Evolutionary conservation across 2,329 filamentous ascomycete species (phyloP), one percentile per base, ranked within the genome.

Genomic region (Clarireedia paspali): DNA sequence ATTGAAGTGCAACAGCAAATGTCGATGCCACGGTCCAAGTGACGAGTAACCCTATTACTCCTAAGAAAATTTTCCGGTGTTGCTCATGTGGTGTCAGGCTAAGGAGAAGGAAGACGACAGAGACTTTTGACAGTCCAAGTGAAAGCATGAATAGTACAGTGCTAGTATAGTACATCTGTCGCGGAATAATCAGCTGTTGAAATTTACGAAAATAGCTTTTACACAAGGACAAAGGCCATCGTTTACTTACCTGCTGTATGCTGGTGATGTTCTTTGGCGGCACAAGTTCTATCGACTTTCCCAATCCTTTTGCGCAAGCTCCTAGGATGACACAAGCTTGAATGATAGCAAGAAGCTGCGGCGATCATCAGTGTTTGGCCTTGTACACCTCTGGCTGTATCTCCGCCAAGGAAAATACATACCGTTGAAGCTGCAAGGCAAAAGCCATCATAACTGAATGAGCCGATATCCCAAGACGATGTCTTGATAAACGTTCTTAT

Each of bases 81-180:
- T 59, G 62, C 54, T 70, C 70, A 26, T 73, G 69, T 2, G 74
- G 74, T 3, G 74, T 75, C n/a, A 78, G 66, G 7, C 74, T 74
- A 24, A 74, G 65, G 48, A 75, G 71, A 9, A 77, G 71, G 9
- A 73, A 67, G 10, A 72, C 67, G 40, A 76, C 69, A 6, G 72
- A 72, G 49, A 66, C 65, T 58, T 77, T 77, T 5, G 74, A 74
- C 17, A 75, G 66, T 55, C 72, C 74, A 20, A 76, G 60, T 1
- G 68, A 63, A 44, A 74, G 39, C 36, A 77, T 59, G 52, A 71
- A 74, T 56, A 78, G 65, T 20, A 75, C 61, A 57, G 77, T 70
- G 57, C 69, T 68, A 40, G 67, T 63, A 53, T 71, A 72, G 39
- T 71, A 66, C 38, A 66, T 64, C 71, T 73, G 54, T n/a, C n/a